A percentile compares a stretch with the other conserved stretches of the same genome.
Conservation (phyloP, 371 early-diverging fungal species). For the Mucor indicus region DNA sequence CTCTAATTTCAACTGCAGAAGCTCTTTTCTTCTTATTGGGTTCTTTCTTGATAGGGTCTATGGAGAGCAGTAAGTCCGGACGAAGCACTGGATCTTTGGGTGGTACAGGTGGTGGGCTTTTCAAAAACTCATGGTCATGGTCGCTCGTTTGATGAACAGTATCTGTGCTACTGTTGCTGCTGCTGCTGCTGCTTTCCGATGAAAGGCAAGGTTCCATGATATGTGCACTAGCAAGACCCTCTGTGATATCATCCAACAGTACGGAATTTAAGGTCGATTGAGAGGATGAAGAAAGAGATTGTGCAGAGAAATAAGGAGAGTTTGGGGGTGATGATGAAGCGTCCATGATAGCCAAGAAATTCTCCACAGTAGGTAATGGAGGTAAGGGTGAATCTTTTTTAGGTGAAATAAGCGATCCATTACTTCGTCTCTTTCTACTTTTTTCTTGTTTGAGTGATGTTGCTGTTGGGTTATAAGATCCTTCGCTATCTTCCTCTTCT, state of each 20-base stretch:
- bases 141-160: too few species aligned
- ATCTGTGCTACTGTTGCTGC: neutral
- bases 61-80: too few species aligned
- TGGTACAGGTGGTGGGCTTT: slow-evolving; percentile 10
- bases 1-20: neutral
- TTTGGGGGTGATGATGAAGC: slow-evolving; percentile 9
- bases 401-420: slow-evolving; percentile 9
- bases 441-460: neutral
- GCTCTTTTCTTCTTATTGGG: neutral
- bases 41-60: neutral
- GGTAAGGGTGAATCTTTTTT: slow-evolving; percentile 3
- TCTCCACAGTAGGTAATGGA: slow-evolving; percentile 10
- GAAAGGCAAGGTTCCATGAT: neutral
- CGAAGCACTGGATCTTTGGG: too few species aligned
- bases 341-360: slow-evolving; percentile 12
- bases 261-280: slow-evolving; percentile 5
- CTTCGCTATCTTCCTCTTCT: slow-evolving; percentile 1
- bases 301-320: slow-evolving; percentile 10
- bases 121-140: neutral
- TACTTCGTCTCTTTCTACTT: slow-evolving; percentile 45
- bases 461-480: neutral
- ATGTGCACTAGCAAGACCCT: slow-evolving; percentile 2
- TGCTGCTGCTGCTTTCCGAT: neutral
- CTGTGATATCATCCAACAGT: slow-evolving; percentile 8
- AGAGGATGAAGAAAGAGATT: slow-evolving; percentile 7